phyloP scores from a whole-genome alignment of 169 alveolate genomes.

The Plasmodium inui region DNA sequence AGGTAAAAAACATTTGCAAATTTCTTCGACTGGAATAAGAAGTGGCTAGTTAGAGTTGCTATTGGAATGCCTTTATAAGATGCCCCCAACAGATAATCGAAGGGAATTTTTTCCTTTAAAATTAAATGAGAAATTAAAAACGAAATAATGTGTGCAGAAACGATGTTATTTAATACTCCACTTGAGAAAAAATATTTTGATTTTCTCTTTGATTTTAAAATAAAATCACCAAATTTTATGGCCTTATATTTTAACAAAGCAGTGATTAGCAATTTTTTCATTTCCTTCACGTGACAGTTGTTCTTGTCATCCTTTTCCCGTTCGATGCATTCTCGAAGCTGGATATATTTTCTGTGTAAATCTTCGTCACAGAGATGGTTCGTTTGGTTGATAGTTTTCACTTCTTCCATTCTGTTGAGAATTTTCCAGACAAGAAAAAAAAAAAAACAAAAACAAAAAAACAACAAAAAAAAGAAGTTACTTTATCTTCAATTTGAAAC shows the following conservation, averaged over 20 bases:
- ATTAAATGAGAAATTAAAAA: conserved; percentile 56
- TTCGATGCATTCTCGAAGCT: conserved; percentile 17
- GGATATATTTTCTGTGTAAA: not conserved
- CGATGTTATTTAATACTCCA: conserved; percentile 42
- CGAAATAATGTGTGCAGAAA: conserved; percentile 44
- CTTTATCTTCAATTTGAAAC: not conserved
- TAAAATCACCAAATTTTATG: conserved; percentile 39
- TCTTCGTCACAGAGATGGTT: conserved; percentile 21
- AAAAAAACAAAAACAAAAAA: not conserved
- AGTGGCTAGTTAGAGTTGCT: conserved; percentile 53
- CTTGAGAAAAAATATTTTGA: conserved; percentile 53
- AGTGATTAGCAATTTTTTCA: conserved; percentile 21
- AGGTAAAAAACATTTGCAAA: conserved; percentile 45
- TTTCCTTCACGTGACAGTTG: conserved; percentile 4
- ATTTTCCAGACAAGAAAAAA: not conserved
- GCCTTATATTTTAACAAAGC: conserved; percentile 53
- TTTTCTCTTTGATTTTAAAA: conserved; percentile 59
- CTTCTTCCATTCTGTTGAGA: not conserved
- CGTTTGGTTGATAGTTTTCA: not conserved
- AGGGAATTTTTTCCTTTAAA: not conserved
- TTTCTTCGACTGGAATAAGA: conserved; percentile 35
- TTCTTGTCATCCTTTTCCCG: not conserved
- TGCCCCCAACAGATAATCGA: conserved; percentile 53
- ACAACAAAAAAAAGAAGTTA: not conserved
- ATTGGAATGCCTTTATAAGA: conserved; percentile 61